Evolutionary conservation across 2,329 filamentous ascomycete species (phyloP).

Genomic region (Cytospora piceicola): DNA sequence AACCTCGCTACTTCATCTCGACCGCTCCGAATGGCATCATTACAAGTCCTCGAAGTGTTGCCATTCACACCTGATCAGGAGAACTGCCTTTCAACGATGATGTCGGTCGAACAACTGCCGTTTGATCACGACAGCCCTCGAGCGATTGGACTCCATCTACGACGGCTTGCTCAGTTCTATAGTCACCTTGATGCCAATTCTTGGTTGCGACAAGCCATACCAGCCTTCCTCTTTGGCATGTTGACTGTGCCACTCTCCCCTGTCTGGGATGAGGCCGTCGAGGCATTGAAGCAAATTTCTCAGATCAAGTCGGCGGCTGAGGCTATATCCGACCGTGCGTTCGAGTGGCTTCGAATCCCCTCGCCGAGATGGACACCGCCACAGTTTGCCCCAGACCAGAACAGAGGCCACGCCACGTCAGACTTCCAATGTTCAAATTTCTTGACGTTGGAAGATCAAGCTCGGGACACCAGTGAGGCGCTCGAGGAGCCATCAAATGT

Average conservation of each 20-base stretch:
- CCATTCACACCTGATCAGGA: conserved; percentile 53
- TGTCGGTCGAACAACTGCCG: conserved; percentile 79
- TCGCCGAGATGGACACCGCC: conserved; percentile 59
- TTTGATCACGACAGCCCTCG: conserved; percentile 77
- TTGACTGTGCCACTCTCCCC: conserved; percentile 84
- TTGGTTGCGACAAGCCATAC: conserved; percentile 73
- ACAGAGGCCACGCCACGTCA: conserved; percentile 53
- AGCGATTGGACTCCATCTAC: conserved; percentile 81
- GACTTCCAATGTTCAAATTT: conserved; percentile 88
- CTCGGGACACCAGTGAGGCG: conserved; percentile 55
- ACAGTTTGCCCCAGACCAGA: conserved; percentile 38
- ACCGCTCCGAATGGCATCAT: conserved; percentile 70
- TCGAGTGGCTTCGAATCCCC: conserved; percentile 73
- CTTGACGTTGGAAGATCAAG: conserved; percentile 57
- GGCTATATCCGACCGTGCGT: conserved; percentile 70
- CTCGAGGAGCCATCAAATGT: conserved; percentile 58
- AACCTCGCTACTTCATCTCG: conserved; percentile 80
- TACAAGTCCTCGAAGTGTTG: conserved; percentile 72
- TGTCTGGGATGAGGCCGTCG: conserved; percentile 82
- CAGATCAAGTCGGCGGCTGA: conserved; percentile 74
- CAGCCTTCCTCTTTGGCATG: conserved; percentile 85
- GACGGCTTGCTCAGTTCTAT: conserved; percentile 73
- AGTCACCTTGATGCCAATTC: conserved; percentile 59
- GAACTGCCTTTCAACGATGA: conserved; percentile 64
- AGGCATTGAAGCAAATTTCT: conserved; percentile 75